Evolutionary conservation across 2,329 filamentous ascomycete species (phyloP), one percentile per base, ranked within the genome.

Genomic region (Xylariaceae sp.): DNA sequence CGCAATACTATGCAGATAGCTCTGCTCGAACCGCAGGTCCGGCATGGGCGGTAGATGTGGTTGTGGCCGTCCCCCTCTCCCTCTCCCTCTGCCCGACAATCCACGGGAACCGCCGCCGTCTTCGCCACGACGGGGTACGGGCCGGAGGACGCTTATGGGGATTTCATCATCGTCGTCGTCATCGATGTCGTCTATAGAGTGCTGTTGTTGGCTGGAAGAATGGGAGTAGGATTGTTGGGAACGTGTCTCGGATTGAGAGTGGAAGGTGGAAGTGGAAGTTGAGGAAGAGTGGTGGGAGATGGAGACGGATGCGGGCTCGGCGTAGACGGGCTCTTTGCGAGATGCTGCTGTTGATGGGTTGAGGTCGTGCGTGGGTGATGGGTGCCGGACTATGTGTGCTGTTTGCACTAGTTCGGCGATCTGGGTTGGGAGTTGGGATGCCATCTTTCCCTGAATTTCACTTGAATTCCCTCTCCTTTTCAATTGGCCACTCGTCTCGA

Each of bases 21-120:
- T 96, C 77, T 98, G 93, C 71, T 98, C 93, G 69, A 97, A 97
- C 35, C 93, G 82, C 55, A 98, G 73, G 70, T 98, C 93, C 4
- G 91, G 90, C 61, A 96, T 78, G 7, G 82, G 79, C 22, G 77
- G 79, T 44, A 83, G 61, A 43, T 48, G 47, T 12, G 39, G 34
- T 25, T 42, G 22, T 27, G 40, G 37, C 61, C 60, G 38, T 4
- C 71, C 73, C 41, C 70, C 74, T n/a, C 41, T 44, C n/a, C n/a
- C n/a, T n/a, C n/a, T n/a, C n/a, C n/a, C n/a, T n/a, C n/a, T n/a
- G n/a, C n/a, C n/a, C n/a, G n/a, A n/a, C n/a, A n/a, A n/a, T n/a
- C n/a, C n/a, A n/a, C n/a, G n/a, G n/a, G n/a, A n/a, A n/a, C n/a
- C n/a, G n/a, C n/a, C n/a, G n/a, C n/a, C n/a, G n/a, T n/a, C n/a